A percentile compares a stretch with the other conserved stretches of the same genome.
These are phyloP conservation scores for Ogataea degrootiae DNA, from an alignment of 805 yeast species.

Conservation along the genomic window DNA sequence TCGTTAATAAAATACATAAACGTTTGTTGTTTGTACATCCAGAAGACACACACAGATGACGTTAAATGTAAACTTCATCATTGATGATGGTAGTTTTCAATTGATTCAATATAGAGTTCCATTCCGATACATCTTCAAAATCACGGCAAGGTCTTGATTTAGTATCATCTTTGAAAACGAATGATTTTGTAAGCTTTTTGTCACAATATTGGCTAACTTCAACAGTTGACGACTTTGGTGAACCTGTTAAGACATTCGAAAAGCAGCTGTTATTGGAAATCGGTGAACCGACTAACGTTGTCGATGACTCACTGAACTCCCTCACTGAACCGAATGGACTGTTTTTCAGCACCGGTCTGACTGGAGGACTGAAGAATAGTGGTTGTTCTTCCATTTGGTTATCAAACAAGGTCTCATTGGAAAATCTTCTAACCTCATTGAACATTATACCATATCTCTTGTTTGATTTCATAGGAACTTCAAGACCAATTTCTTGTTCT, in stretches of 20 bases:
- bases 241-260: background rate
- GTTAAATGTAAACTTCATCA: constrained; percentile 13
- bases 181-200: background rate
- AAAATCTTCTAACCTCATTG: background rate
- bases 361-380: background rate
- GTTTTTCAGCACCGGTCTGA: background rate
- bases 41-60: background rate
- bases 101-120: constrained; percentile 8
- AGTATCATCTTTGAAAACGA: background rate
- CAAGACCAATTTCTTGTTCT: background rate
- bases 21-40: too few species aligned
- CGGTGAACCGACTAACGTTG: constrained; percentile 8
- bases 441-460: too few species aligned
- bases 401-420: background rate
- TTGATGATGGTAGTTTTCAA: constrained; percentile 15
- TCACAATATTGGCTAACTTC: background rate
- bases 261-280: background rate
- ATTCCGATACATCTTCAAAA: background rate
- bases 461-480: background rate
- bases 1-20: too few species aligned
- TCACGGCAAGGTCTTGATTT: background rate
- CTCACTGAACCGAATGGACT: background rate
- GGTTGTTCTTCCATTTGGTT: background rate
- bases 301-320: constrained; percentile 12
- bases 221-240: background rate